These are phyloP conservation scores for Trichoderma pleuroti DNA, from an alignment of 2,329 filamentous ascomycete genomes.

Conservation along the genomic window DNA sequence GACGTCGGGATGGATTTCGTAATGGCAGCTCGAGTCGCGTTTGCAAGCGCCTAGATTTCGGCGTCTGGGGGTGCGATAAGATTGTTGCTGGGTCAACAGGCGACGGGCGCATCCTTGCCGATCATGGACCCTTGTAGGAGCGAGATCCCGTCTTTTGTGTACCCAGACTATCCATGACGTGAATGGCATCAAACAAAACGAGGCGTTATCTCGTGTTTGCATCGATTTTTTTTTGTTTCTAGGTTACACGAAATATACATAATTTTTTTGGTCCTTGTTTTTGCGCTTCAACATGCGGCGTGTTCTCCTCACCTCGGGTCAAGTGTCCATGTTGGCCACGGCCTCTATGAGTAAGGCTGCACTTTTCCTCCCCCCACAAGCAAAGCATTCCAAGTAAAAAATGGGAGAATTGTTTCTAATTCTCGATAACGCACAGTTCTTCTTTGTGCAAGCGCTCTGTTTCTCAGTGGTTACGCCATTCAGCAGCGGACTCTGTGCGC, in stretches of 20 bases:
- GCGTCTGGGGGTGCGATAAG: conserved; percentile 34
- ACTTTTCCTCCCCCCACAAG: background rate
- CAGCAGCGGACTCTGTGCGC: conserved; percentile 73
- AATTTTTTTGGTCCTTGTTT: background rate
- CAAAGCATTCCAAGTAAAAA: background rate
- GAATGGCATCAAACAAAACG: background rate
- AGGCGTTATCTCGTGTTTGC: background rate
- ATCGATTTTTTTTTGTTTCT: background rate
- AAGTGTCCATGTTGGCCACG: conserved; percentile 67
- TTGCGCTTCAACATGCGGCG: conserved; percentile 29
- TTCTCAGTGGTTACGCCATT: conserved; percentile 80
- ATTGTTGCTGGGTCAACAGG: conserved; percentile 44
- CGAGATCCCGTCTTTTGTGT: conserved; percentile 10
- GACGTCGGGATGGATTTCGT: conserved; percentile 2
- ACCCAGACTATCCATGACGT: background rate
- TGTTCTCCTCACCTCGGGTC: conserved; percentile 64
- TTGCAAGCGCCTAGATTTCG: conserved; percentile 12
- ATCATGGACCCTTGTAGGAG: background rate
- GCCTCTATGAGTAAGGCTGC: conserved; percentile 55
- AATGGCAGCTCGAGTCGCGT: conserved; percentile 20
- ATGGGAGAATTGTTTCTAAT: background rate
- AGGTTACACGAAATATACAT: background rate
- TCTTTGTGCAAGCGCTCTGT: conserved; percentile 75
- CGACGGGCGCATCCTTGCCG: background rate
- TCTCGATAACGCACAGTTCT: conserved; percentile 51